These are phyloP conservation scores for Penicillium sp. DNA, from an alignment of 2,329 filamentous ascomycete genomes.

Conservation along the genomic window DNA sequence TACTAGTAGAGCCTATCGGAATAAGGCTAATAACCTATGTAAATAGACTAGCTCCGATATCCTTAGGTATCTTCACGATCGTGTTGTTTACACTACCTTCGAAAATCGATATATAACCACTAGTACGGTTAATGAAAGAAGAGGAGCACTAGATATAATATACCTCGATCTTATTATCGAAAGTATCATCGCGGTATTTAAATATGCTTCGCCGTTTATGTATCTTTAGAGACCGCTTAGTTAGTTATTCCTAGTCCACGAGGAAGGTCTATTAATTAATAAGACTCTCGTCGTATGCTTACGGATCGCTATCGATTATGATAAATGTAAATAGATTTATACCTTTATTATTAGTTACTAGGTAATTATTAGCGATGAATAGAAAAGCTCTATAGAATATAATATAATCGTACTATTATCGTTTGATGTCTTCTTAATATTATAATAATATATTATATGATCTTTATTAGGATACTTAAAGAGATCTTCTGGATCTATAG, in stretches of 20 bases:
- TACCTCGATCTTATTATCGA: conserved; percentile 13
- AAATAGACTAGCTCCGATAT: conserved; percentile 14
- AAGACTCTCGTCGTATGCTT: neutral
- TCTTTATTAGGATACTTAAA: neutral
- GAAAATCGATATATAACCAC: neutral
- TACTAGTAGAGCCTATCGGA: neutral
- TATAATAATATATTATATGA: neutral
- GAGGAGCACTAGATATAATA: conserved; percentile 11
- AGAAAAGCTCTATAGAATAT: neutral
- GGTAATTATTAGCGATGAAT: neutral
- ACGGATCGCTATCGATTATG: neutral
- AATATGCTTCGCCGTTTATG: conserved; percentile 12
- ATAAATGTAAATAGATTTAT: neutral
- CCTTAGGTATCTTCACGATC: conserved; percentile 17
- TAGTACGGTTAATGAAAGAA: neutral
- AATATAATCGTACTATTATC: neutral
- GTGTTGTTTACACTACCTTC: conserved; percentile 7
- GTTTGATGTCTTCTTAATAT: neutral
- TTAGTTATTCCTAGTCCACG: neutral
- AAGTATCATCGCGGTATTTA: conserved; percentile 8
- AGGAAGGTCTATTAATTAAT: neutral
- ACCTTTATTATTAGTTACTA: neutral
- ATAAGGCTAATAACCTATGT: conserved; percentile 14
- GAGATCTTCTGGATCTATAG: neutral
- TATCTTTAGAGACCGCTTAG: neutral